Percentiles rank a stretch among this genome's conserved stretches.
Evolutionary conservation across 768 basidiomycete genomes (phyloP).

Genomic region (Sistotremastrum niveocremeum): DNA sequence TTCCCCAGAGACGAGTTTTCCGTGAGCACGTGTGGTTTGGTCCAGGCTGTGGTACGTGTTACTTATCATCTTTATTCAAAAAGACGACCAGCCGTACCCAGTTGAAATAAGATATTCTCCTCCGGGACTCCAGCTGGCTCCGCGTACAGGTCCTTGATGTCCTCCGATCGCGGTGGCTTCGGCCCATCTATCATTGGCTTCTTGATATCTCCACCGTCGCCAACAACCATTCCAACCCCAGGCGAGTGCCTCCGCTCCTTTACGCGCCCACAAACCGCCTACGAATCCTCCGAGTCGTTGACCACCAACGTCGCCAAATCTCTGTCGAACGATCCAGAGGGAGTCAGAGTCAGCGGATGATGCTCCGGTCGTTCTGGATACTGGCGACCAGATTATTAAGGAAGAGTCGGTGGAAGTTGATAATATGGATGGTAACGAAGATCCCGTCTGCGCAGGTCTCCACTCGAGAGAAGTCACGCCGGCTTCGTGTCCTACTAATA

Average conservation of each 20-base stretch:
- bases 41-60: slow-evolving; percentile 43
- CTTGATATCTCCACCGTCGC: slow-evolving; percentile 62
- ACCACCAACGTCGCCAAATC: slow-evolving; percentile 93
- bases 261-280: slow-evolving; percentile 68
- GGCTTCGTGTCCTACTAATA: slow-evolving; percentile 92
- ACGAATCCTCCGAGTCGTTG: slow-evolving; percentile 86
- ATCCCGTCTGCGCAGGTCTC: slow-evolving; percentile 31
- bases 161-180: slow-evolving; percentile 76
- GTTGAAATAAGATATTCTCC: slow-evolving; percentile 80
- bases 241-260: slow-evolving; percentile 53
- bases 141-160: slow-evolving; percentile 67
- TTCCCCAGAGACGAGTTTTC: slow-evolving; percentile 22
- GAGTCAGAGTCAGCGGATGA: slow-evolving; percentile 30
- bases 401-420: slow-evolving; percentile 94
- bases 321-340: slow-evolving; percentile 82
- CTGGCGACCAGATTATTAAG: slow-evolving; percentile 83
- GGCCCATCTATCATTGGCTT: slow-evolving; percentile 40
- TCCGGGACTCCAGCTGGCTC: slow-evolving; percentile 74
- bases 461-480: slow-evolving; percentile 83
- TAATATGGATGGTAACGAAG: slow-evolving; percentile 43
- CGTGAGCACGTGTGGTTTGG: slow-evolving; percentile 87
- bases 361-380: too few relatives aligned
- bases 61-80: slow-evolving; percentile 1
- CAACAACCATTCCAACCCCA: slow-evolving; percentile 95
- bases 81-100: slow-evolving; percentile 36